phyloP scores from a whole-genome alignment of 257 asterid genomes.

The Mitragyna speciosa region DNA sequence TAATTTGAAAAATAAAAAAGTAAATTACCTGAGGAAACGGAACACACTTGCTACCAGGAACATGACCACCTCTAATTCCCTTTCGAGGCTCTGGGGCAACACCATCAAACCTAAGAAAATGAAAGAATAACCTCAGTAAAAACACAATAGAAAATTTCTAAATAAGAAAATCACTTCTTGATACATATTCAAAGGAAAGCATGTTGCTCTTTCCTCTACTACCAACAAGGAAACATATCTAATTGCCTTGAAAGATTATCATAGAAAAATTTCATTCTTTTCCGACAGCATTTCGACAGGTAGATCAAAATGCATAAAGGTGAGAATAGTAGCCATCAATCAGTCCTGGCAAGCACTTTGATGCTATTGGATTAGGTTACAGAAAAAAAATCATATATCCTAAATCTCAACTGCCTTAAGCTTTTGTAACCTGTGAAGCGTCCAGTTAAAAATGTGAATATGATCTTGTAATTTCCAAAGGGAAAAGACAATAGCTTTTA shows the following conservation, averaged over 20 bases:
- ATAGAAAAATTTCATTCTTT: neutral
- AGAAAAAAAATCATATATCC: neutral
- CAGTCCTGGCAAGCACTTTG: neutral
- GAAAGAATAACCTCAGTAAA: constrained; percentile 4
- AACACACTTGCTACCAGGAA: constrained; percentile 91
- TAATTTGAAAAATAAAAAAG: neutral
- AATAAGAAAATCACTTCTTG: neutral
- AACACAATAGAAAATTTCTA: neutral
- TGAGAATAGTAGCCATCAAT: neutral
- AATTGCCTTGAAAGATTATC: neutral
- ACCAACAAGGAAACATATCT: neutral
- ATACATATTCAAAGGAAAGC: neutral
- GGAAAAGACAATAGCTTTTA: neutral
- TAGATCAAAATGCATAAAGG: neutral
- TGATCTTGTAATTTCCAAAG: neutral
- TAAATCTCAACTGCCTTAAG: neutral
- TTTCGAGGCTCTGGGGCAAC: constrained; percentile 97
- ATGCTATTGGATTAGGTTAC: too few relatives aligned
- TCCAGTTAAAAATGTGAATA: too few relatives aligned
- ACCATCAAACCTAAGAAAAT: constrained; percentile 70
- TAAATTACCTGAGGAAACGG: constrained; percentile 78
- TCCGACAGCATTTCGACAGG: neutral
- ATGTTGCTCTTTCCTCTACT: neutral
- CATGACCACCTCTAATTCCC: constrained; percentile 90
- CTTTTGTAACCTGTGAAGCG: neutral